Conservation (phyloP, 371 early-diverging fungal species). For the Mucor piriformis region DNA sequence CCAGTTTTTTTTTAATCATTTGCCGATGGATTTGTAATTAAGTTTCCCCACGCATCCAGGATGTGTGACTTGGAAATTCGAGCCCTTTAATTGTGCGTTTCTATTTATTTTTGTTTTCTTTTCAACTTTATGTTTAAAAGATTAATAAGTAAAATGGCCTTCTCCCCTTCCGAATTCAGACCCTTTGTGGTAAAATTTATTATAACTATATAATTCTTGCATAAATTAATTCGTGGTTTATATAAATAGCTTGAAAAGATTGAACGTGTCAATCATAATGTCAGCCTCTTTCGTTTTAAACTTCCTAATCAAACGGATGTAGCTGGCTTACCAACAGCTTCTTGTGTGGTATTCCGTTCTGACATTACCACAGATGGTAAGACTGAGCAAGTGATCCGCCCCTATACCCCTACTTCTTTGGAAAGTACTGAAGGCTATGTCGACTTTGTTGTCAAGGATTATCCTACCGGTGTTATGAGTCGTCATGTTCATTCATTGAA, state of each 20-base stretch:
- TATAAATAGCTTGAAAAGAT: conserved; percentile 30
- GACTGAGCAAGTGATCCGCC: conserved; percentile 74
- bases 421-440: conserved; percentile 76
- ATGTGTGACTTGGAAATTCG: too few relatives aligned
- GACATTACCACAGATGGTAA: conserved; percentile 51
- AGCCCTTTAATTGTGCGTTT: too few relatives aligned
- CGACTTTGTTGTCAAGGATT: conserved; percentile 89
- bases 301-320: conserved; percentile 65
- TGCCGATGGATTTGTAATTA: too few relatives aligned
- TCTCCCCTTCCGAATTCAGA: conserved; percentile 26
- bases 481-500: conserved; percentile 76
- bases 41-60: too few relatives aligned
- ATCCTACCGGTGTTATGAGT: conserved; percentile 76
- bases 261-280: conserved; percentile 74
- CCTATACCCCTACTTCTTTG: conserved; percentile 90
- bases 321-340: conserved; percentile 77
- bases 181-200: conserved; percentile 12
- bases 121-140: too few relatives aligned
- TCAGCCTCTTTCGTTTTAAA: conserved; percentile 79
- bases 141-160: conserved; percentile 15
- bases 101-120: neutral
- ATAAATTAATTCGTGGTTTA: too few relatives aligned
- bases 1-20: too few relatives aligned
- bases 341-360: conserved; percentile 71
- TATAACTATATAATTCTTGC: neutral